These are phyloP conservation scores for Pochonia chlamydosporia DNA, from an alignment of 2,329 filamentous ascomycete genomes.

Conservation along the genomic window DNA sequence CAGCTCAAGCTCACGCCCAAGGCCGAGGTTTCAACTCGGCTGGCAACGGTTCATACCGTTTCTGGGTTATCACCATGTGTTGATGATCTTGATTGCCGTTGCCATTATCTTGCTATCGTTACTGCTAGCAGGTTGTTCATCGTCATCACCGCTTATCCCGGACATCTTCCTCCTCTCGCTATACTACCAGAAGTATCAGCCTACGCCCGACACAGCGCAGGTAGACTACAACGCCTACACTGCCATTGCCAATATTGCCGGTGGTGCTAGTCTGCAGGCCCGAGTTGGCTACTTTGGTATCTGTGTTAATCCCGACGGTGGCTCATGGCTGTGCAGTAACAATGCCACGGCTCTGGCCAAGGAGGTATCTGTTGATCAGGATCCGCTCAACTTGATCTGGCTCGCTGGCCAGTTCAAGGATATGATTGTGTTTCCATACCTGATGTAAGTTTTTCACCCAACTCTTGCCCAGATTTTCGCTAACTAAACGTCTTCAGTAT, in stretches of 20 bases:
- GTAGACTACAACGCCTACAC: slow-evolving; percentile 83
- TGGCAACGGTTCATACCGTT: slow-evolving; percentile 63
- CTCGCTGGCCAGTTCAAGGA: slow-evolving; percentile 96
- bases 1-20: slow-evolving; percentile 18
- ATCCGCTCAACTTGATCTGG: slow-evolving; percentile 96
- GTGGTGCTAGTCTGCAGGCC: slow-evolving; percentile 75
- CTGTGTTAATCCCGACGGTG: slow-evolving; percentile 86
- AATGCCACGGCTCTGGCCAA: slow-evolving; percentile 92
- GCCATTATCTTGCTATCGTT: slow-evolving; percentile 91
- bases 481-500: slow-evolving; percentile 51
- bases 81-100: slow-evolving; percentile 95
- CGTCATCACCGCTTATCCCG: slow-evolving; percentile 89
- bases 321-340: slow-evolving; percentile 91
- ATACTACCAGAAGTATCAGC: slow-evolving; percentile 86
- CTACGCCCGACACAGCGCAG: slow-evolving; percentile 77
- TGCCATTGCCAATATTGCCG: slow-evolving; percentile 86
- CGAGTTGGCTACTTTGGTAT: slow-evolving; percentile 98
- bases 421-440: slow-evolving; percentile 95
- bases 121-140: slow-evolving; percentile 90
- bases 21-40: slow-evolving; percentile 37
- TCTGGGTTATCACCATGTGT: slow-evolving; percentile 73
- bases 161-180: slow-evolving; percentile 97
- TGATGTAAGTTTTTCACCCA: slow-evolving; percentile 61
- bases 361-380: slow-evolving; percentile 83
- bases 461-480: neutral